Base-by-base conservation (phyloP, 2,329 filamentous ascomycete species). In the Rutstroemia sp. region DNA sequence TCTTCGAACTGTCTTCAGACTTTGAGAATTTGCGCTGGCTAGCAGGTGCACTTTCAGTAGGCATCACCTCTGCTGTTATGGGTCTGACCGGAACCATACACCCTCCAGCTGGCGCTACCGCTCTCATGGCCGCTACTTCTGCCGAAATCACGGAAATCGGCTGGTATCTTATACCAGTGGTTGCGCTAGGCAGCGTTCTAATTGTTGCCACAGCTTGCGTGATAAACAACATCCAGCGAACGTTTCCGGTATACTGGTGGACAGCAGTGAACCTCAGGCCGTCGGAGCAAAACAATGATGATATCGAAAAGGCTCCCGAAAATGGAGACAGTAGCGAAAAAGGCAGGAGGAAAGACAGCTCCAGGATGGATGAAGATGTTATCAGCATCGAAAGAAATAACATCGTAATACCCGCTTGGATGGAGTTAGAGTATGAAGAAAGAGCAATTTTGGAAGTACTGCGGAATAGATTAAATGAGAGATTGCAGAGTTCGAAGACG, bases 81-180 rank as follows among this genome's bases (percentile, higher is more conserved):
- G 78, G 77, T 0, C 64, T 89, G 21, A 90, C 86, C 1, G 85
- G 84, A 52, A 89, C 86, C 0, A 76, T 88, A 0, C 86, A 91
- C 62, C 87, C 87, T 0, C 88, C 87, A 0, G 87, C 86, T 0
- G 87, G 88, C 4, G 87, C 87, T 8, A 91, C 87, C 0, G 87
- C 86, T 0, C 71, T 92, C 1, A 72, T 91, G 25, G 85, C 86
- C 0, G 83, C 86, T 0, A 75, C 83, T 1, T 81, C 84, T 57
- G 72, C 77, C 2, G 72, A 74, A 1, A 72, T 83, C 1, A 73
- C 76, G 9, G 63, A 65, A 0, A 69, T 90, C 10, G 86, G 86
- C n/a, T 91, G 87, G 88, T 81, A 78, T 58, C 70, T 89, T 12
- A 67, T 90, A 5, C 80, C 83, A 0, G 72, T 88, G 5, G 76